Evolutionary conservation across 1,284 basidiomycete species (phyloP).

Genomic region (Boletus holoroseus): DNA sequence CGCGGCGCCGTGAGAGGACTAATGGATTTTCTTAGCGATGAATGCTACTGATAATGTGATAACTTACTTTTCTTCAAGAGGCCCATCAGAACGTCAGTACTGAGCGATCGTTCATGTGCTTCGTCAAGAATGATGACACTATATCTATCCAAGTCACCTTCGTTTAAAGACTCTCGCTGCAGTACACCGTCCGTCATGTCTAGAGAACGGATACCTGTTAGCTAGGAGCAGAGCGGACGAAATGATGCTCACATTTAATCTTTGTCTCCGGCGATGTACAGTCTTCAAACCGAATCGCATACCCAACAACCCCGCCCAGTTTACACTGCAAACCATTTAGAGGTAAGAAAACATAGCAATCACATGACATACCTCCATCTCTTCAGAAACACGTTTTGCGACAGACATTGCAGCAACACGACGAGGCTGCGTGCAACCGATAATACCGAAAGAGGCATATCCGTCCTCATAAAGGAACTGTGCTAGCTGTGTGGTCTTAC

Average conservation of each 20-base stretch:
- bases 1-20: constrained; percentile 88
- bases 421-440: constrained; percentile 95
- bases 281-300: constrained; percentile 97
- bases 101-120: constrained; percentile 93
- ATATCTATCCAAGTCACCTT: constrained; percentile 92
- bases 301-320: constrained; percentile 86
- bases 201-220: constrained; percentile 31
- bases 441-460: constrained; percentile 81
- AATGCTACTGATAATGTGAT: neutral
- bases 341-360: neutral
- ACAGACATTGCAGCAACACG: constrained; percentile 99
- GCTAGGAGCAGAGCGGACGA: neutral
- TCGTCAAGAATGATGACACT: constrained; percentile 96
- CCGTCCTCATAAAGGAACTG: constrained; percentile 97
- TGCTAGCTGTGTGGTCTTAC: constrained; percentile 89
- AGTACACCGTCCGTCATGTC: constrained; percentile 99
- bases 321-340: constrained; percentile 52
- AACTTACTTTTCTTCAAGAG: constrained; percentile 82
- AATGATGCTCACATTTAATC: constrained; percentile 75
- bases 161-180: constrained; percentile 91
- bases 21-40: constrained; percentile 11
- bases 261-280: constrained; percentile 88
- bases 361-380: constrained; percentile 65
- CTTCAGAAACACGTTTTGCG: constrained; percentile 97
- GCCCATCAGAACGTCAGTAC: constrained; percentile 97